Evolutionary conservation across 176 grass and related monocot genomes (phyloP), one percentile per base, ranked within the genome.

Genomic region (Triticum dicoccoides): DNA sequence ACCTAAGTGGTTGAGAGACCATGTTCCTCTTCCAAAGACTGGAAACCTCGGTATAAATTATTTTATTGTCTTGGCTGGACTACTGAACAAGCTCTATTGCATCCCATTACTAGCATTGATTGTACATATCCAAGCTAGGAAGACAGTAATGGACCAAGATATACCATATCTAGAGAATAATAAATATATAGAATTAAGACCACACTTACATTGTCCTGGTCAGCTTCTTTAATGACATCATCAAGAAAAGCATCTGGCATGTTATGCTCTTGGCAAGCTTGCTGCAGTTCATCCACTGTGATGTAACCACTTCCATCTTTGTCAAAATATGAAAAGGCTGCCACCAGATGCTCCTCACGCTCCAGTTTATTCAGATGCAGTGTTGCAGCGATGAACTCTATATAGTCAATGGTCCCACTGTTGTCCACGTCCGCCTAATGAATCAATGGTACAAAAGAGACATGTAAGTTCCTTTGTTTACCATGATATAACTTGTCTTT

Each of bases 251-350:
- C 92, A 88, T 99, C 97, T 9, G 97, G 89, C 92, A 99, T 96
- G 87, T 99, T 99, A 34, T 99, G 97, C 80, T 99, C 97, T 72
- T 86, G 86, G 83, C 94, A 99, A 92, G 94, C 92, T 94, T 90
- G 85, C 86, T 99, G 97, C 79, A 99, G 89, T 73, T 99, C 97
- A 81, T 99, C 97, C 62, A 99, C 93, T 73, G 97, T 99, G 63
- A 99, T 99, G 70, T 96, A 99, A 62, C 97, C 97, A 80, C 97
- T 99, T 65, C 90, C 90, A 88, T 99, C 97, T 88, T 99, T 99
- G 83, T 99, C 97, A 68, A 99, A 99, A 86, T 99, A 99, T 83
- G 90, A 33, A 91, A 99, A 99, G 27, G 97, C 97, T 61, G 92
- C 97, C 52, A 99, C 87, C 3, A 99, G 87, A 89, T 99, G 94